Conservation (phyloP, 129 eudicot species). For the Ambrosia trifida region DNA sequence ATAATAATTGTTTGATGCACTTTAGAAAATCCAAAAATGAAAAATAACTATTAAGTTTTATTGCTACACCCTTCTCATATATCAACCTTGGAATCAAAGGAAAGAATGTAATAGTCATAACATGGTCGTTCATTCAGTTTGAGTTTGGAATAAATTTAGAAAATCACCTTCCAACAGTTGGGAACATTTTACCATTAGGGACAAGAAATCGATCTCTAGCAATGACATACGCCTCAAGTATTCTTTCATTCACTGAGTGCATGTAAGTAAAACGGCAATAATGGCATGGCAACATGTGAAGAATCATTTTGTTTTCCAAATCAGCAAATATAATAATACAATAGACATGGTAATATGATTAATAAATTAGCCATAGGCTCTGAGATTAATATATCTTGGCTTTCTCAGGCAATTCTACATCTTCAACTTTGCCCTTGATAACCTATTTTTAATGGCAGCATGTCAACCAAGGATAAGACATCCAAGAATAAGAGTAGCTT, state of each 20-base stretch:
- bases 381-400: constrained; percentile 94
- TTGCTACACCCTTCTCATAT: no score
- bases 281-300: not conserved
- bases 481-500: constrained; percentile 1
- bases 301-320: not conserved
- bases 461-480: constrained; percentile 18
- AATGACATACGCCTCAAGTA: constrained; percentile 95
- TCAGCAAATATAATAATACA: not conserved
- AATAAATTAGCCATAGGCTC: constrained; percentile 90
- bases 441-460: constrained; percentile 51
- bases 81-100: no score
- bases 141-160: not conserved
- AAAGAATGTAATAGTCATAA: not conserved
- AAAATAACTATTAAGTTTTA: no score
- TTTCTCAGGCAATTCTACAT: constrained; percentile 90
- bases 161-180: constrained; percentile 84
- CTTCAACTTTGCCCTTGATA: constrained; percentile 95
- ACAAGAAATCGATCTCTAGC: constrained; percentile 96
- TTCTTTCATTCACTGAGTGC: constrained; percentile 88
- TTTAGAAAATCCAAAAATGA: no score
- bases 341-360: constrained; percentile 8
- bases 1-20: no score
- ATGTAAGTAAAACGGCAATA: constrained; percentile 37
- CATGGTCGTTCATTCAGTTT: not conserved
- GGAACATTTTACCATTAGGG: constrained; percentile 96